Evolutionary conservation across 2,329 filamentous ascomycete genomes (phyloP).

Genomic region (Ophiocordyceps robertsii): DNA sequence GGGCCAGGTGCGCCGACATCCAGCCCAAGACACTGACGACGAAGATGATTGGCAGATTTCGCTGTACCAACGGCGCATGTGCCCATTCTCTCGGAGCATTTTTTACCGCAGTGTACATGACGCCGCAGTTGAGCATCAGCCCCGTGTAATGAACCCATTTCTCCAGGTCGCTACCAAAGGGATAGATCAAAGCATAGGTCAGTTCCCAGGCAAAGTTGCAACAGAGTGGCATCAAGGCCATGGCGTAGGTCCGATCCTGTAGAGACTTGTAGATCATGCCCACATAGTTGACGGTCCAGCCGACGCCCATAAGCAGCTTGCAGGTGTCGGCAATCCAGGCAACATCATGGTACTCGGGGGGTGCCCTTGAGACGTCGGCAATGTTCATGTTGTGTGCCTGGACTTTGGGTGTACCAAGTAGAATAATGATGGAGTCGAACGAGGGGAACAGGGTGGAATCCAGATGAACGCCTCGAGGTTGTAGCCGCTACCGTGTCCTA

Average conservation of each 20-base stretch:
- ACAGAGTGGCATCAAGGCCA: constrained; percentile 1
- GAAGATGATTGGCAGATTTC: background rate
- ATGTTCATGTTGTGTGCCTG: background rate
- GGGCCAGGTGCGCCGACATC: constrained; percentile 1
- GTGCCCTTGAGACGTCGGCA: background rate
- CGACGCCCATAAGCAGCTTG: background rate
- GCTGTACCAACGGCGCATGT: constrained; percentile 1
- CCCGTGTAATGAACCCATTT: background rate
- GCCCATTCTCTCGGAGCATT: constrained; percentile 1
- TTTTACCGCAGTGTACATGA: constrained; percentile 2
- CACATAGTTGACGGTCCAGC: constrained; percentile 1
- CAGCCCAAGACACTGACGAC: background rate
- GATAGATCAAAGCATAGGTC: constrained; percentile 1
- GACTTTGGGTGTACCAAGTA: too few species aligned
- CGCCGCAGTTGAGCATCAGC: constrained; percentile 1
- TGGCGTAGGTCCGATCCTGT: background rate
- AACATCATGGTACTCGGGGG: constrained; percentile 1
- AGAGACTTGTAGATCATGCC: constrained; percentile 1
- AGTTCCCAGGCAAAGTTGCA: constrained; percentile 2
- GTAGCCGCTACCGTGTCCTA: too few species aligned
- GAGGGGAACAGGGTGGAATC: too few species aligned
- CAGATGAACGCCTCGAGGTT: too few species aligned
- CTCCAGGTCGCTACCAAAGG: background rate
- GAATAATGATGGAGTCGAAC: too few species aligned
- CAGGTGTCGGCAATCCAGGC: constrained; percentile 1